Evolutionary conservation across 2,329 filamentous ascomycete species (phyloP).

Genomic region (Cladosporium sp.): DNA sequence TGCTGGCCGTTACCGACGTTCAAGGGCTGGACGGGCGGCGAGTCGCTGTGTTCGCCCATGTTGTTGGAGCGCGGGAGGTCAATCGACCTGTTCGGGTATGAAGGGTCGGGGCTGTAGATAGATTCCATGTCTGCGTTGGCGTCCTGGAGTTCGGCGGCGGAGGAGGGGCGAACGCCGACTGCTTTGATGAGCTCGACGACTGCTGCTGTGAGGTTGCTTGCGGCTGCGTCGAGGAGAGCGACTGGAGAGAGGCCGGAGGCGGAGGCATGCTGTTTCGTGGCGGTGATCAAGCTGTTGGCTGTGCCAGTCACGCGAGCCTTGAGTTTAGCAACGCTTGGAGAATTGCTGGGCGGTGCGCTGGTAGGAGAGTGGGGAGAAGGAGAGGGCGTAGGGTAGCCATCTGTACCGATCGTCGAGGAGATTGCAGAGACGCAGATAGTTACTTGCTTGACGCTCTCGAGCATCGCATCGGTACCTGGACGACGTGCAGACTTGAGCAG

Average conservation of each 20-base stretch:
- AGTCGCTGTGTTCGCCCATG: neutral
- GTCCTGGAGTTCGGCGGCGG: conserved; percentile 26
- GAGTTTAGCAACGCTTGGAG: conserved; percentile 52
- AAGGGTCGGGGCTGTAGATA: conserved; percentile 25
- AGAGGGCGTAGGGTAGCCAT: conserved; percentile 34
- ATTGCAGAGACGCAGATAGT: conserved; percentile 81
- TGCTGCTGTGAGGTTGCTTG: conserved; percentile 82
- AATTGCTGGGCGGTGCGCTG: conserved; percentile 24
- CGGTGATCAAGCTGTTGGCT: conserved; percentile 93
- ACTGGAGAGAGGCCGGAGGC: conserved; percentile 85
- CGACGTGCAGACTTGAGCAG: conserved; percentile 74
- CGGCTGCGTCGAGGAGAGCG: conserved; percentile 89
- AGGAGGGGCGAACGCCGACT: conserved; percentile 69
- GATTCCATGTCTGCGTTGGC: conserved; percentile 27
- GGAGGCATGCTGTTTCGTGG: conserved; percentile 84
- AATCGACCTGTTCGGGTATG: conserved; percentile 3
- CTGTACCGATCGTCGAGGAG: conserved; percentile 69
- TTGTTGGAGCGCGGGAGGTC: conserved; percentile 6
- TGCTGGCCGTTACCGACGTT: conserved; percentile 4
- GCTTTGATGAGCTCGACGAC: conserved; percentile 81
- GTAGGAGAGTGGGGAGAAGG: conserved; percentile 30
- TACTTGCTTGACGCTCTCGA: conserved; percentile 84
- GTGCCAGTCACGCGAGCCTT: conserved; percentile 85
- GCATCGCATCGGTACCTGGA: conserved; percentile 71
- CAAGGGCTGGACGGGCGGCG: conserved; percentile 10